Conservation (phyloP, 1,284 basidiomycete genomes). For the Pseudozyma thailandica region DNA sequence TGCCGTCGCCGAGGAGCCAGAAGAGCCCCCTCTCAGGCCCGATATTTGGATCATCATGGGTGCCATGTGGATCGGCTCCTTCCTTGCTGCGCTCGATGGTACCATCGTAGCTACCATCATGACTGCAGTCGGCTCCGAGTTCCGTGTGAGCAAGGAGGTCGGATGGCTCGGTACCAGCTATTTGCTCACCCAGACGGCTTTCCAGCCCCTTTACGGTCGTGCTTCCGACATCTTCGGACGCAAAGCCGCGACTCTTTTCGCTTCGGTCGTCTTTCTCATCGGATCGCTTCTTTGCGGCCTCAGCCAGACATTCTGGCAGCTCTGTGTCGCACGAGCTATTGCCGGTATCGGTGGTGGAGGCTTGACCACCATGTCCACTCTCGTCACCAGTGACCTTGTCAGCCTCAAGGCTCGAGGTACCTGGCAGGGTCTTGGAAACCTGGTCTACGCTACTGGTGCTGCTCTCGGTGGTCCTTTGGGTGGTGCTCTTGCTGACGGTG, state of each 20-base stretch:
- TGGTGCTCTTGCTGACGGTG: conserved; percentile 59
- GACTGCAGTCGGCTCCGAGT: conserved; percentile 63
- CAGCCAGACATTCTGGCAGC: conserved; percentile 62
- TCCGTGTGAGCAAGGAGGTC: conserved; percentile 62
- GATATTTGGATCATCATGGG: conserved; percentile 64
- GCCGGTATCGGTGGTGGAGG: conserved; percentile 70
- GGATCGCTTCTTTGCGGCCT: conserved; percentile 66
- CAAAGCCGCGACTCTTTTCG: conserved; percentile 64
- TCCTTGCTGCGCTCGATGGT: conserved; percentile 63
- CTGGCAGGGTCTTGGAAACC: conserved; percentile 68
- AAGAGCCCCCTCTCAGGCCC: conserved; percentile 41
- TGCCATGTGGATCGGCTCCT: conserved; percentile 67
- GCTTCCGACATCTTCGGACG: conserved; percentile 66
- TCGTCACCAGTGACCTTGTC: conserved; percentile 70
- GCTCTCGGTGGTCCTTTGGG: conserved; percentile 66
- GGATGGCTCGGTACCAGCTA: conserved; percentile 66
- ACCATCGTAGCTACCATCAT: conserved; percentile 66
- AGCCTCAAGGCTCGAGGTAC: conserved; percentile 69
- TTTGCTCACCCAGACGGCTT: conserved; percentile 66
- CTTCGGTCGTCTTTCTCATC: conserved; percentile 61
- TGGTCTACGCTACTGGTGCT: conserved; percentile 67
- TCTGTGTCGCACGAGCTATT: conserved; percentile 68
- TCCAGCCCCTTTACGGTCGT: conserved; percentile 66
- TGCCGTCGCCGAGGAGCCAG: conserved; percentile 41
- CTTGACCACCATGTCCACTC: conserved; percentile 69